Evolutionary conservation across 352 stramenopile species (phyloP), one percentile per base, ranked within the genome.

Genomic region (Pythium coloratum): DNA sequence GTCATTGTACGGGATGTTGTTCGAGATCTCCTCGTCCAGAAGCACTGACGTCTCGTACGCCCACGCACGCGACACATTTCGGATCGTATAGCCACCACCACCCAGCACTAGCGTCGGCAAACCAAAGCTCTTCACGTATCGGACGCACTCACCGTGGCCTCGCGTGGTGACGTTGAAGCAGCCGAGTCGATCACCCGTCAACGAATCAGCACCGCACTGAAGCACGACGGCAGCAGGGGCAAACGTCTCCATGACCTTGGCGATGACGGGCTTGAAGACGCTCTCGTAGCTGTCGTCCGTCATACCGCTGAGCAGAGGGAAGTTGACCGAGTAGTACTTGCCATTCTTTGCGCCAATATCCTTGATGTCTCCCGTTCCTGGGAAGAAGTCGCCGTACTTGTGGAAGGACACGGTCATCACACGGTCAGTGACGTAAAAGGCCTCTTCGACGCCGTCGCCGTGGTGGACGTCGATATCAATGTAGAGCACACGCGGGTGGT

Each of bases 381-480:
- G 97, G 77, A 99, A 99, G 78, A 99, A 99, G 62, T 99, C 96
- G 38, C 97, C 97, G 70, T 99, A 99, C 63, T 99, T 99, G 84
- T 99, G 97, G 71, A 99, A 98, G 33, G 90, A 98, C 30, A 98
- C 91, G 2, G 97, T 99, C 97, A 99, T 99, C 62, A 99, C 97
- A n/a, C 97, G 84, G 76, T 99, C 95, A 4, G 97, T 99, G 26
- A 90, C 80, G 82, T 97, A 92, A 96, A 99, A 76, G 72, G 97
- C 88, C 98, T 98, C 89, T 95, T 98, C 81, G 12, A 99, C 97
- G 20, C 97, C 97, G 76, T 99, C 97, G 36, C 97, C 97, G 70
- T 99, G 97, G 75, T 99, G 97, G 13, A 99, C 96, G 76, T 99
- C 97, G 78, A 99, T 99, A 75, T 99, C 97, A 78, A 99, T 98